Evolutionary conservation across 1,284 basidiomycete genomes (phyloP), one percentile per base, ranked within the genome.

Genomic region (Ustilago lituana): DNA sequence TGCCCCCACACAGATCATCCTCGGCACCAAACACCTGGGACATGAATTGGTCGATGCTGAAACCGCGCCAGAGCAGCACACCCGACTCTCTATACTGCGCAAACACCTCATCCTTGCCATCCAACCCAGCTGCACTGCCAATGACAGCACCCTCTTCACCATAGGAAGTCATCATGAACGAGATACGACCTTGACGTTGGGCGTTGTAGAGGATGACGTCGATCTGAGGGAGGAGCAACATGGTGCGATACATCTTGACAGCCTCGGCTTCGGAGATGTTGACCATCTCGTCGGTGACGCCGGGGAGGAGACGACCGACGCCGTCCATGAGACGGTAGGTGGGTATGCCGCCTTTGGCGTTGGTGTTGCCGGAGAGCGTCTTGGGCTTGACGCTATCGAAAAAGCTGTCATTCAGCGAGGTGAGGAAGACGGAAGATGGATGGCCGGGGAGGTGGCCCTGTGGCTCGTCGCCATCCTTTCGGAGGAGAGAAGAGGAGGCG

Each of bases 111-210:
- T 97, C 94, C 64, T 89, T 88, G n/a, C 84, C 79, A 51, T 87
- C 88, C 69, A 96, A 86, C 1, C 89, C 94, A 12, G 93, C 92
- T 0, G 93, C 93, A 39, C 91, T 90, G 7, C 93, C 94, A 22
- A 95, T 88, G 36, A 96, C 89, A 0, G 93, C 90, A 4, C 91
- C 93, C 85, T 96, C 93, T 83, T 96, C 93, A 22, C 93, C 93
- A 80, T 93, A 85, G 31, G 70, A 74, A 14, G 77, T 79, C 79
- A 93, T 92, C 83, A 94, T 94, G 84, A 96, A 96, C 5, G 91
- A 92, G 75, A 94, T 93, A 78, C 94, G 92, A 24, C 93, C 93
- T 83, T 96, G 93, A 15, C 93, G 87, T 81, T 96, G 93, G 3
- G 94, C 88, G 77, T 94, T 94, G 84, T 94, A 92, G 19, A 96